These are phyloP conservation scores for Kappamyces sp. DNA, from an alignment of 192 early-diverging fungal species.

Conservation along the genomic window DNA sequence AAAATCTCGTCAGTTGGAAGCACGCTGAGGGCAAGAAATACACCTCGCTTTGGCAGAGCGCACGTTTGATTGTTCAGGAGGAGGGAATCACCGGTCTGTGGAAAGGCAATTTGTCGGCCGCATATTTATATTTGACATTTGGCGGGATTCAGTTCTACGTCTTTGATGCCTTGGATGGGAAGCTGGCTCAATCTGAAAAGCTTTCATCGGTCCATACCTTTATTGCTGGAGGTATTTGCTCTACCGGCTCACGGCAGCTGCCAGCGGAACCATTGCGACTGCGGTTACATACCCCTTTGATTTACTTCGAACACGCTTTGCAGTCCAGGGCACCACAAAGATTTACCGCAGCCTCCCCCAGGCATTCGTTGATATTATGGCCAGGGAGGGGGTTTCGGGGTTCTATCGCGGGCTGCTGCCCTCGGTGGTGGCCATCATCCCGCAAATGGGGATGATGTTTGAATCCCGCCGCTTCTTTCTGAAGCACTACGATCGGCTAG, in stretches of 20 bases:
- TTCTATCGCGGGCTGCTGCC: slow-evolving; percentile 83
- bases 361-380: slow-evolving; percentile 60
- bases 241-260: no score
- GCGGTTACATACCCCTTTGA: slow-evolving; percentile 90
- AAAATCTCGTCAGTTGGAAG: not conserved
- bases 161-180: slow-evolving; percentile 53
- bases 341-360: slow-evolving; percentile 61
- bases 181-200: not conserved
- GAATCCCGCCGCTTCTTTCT: slow-evolving; percentile 63
- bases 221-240: slow-evolving; percentile 62
- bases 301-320: slow-evolving; percentile 89
- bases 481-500: slow-evolving; percentile 26
- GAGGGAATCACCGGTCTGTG: slow-evolving; percentile 83
- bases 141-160: slow-evolving; percentile 80
- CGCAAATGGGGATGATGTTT: slow-evolving; percentile 94
- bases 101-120: slow-evolving; percentile 91
- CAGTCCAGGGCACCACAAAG: slow-evolving; percentile 63
- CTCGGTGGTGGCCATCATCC: slow-evolving; percentile 80
- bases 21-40: slow-evolving; percentile 41
- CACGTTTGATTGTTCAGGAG: slow-evolving; percentile 60
- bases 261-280: slow-evolving; percentile 69
- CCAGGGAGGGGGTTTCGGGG: slow-evolving; percentile 70
- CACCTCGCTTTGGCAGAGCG: slow-evolving; percentile 58
- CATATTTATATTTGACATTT: slow-evolving; percentile 87
- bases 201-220: slow-evolving; percentile 32